A percentile compares a stretch with the other conserved stretches of the same genome.
These are phyloP conservation scores for Gaultheria prostrata DNA, from an alignment of 148 eudicot genomes.

Conservation along the genomic window DNA sequence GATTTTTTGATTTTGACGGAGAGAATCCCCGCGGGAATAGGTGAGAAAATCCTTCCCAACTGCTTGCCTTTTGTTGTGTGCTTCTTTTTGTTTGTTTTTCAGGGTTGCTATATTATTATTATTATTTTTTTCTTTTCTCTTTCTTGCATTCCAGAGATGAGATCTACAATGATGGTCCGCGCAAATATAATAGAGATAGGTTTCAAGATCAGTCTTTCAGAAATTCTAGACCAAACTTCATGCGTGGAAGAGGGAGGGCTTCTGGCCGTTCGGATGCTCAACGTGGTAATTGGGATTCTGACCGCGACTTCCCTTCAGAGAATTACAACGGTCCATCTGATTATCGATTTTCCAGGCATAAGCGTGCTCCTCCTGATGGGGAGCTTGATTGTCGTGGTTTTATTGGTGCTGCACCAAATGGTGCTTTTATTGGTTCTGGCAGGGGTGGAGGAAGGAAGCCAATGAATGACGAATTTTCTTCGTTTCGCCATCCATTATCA, in stretches of 20 bases:
- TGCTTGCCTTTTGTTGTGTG: neutral
- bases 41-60: slow-evolving; percentile 18
- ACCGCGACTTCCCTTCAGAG: slow-evolving; percentile 30
- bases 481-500: slow-evolving; percentile 23
- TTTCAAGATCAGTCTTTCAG: slow-evolving; percentile 28
- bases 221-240: slow-evolving; percentile 29
- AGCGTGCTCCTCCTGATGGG: slow-evolving; percentile 27
- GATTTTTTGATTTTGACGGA: slow-evolving; percentile 25
- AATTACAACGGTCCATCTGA: slow-evolving; percentile 22
- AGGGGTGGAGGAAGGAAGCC: slow-evolving; percentile 31
- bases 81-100: slow-evolving; percentile 6
- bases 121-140: neutral
- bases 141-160: slow-evolving; percentile 29
- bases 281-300: slow-evolving; percentile 35
- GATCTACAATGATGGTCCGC: slow-evolving; percentile 23
- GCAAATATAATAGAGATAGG: slow-evolving; percentile 28
- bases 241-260: slow-evolving; percentile 30
- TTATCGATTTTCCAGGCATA: slow-evolving; percentile 25
- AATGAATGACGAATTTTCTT: slow-evolving; percentile 26
- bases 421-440: slow-evolving; percentile 14
- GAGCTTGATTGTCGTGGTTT: slow-evolving; percentile 30
- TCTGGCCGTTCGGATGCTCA: slow-evolving; percentile 19
- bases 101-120: neutral
- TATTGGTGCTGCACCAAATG: slow-evolving; percentile 15
- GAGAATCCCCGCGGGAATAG: slow-evolving; percentile 30